Conservation (phyloP, 2,329 filamentous ascomycete species). For the Pseudogymnoascus sp. region DNA sequence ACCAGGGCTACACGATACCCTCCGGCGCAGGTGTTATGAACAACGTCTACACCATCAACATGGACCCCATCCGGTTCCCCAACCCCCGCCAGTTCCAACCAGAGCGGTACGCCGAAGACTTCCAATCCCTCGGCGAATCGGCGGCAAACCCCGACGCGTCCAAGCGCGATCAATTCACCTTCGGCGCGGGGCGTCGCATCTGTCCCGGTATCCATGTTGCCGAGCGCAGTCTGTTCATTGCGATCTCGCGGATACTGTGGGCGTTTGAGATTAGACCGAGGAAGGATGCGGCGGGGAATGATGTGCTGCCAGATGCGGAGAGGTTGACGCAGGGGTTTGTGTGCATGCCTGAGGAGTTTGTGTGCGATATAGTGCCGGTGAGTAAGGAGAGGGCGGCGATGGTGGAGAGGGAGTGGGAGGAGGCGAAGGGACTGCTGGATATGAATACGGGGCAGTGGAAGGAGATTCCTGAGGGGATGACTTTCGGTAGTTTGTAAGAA, state of each 20-base stretch:
- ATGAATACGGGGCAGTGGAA: slow-evolving; percentile 25
- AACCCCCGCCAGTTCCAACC: slow-evolving; percentile 37
- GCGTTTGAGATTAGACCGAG: slow-evolving; percentile 18
- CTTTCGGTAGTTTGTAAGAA: background rate
- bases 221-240: slow-evolving; percentile 38
- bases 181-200: slow-evolving; percentile 46
- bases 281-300: slow-evolving; percentile 22
- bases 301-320: slow-evolving; percentile 30
- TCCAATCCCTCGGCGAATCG: slow-evolving; percentile 22
- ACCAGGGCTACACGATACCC: slow-evolving; percentile 39
- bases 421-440: slow-evolving; percentile 19
- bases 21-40: slow-evolving; percentile 35
- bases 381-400: slow-evolving; percentile 24
- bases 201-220: slow-evolving; percentile 49
- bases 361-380: slow-evolving; percentile 26
- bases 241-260: slow-evolving; percentile 34
- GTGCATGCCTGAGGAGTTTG: slow-evolving; percentile 31
- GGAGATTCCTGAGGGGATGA: slow-evolving; percentile 17
- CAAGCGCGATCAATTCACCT: slow-evolving; percentile 44
- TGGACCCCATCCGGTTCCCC: slow-evolving; percentile 34
- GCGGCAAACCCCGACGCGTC: slow-evolving; percentile 30
- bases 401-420: slow-evolving; percentile 21
- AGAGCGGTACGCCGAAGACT: slow-evolving; percentile 24
- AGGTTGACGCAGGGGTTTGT: slow-evolving; percentile 32
- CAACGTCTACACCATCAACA: slow-evolving; percentile 34